Conservation (phyloP, 352 stramenopile genomes). For the Phytophthora brassicae region DNA sequence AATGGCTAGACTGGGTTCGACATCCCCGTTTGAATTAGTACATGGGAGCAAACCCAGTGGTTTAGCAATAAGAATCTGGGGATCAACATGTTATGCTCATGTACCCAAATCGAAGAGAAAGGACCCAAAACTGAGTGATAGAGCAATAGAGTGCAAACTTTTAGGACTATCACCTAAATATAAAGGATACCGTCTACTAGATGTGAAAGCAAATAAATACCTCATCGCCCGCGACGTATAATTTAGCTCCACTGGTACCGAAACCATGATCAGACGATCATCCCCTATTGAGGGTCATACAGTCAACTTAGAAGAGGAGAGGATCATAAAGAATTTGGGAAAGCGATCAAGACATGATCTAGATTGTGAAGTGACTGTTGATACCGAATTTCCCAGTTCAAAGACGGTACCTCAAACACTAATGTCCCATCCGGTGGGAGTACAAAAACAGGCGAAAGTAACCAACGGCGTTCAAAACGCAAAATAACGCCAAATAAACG, state of each 20-base stretch:
- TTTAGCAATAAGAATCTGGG: background rate
- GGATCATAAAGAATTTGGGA: background rate
- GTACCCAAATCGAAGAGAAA: slow-evolving; percentile 1
- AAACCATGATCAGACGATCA: background rate
- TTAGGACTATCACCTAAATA: background rate
- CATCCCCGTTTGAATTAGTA: slow-evolving; percentile 2
- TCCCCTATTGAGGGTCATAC: background rate
- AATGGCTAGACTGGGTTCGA: slow-evolving; percentile 5
- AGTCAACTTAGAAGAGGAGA: background rate
- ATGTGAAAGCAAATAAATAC: slow-evolving; percentile 11
- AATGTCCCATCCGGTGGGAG: background rate
- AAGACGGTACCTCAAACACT: too few relatives aligned
- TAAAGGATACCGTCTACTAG: slow-evolving; percentile 2
- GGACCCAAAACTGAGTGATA: background rate
- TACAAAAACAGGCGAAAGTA: background rate
- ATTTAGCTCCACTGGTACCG: slow-evolving; percentile 1
- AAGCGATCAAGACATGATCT: background rate
- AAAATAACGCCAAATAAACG: background rate
- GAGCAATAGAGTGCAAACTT: slow-evolving; percentile 1
- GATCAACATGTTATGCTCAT: background rate
- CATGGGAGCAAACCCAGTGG: background rate
- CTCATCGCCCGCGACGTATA: slow-evolving; percentile 1
- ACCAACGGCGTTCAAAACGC: background rate
- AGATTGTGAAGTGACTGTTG: background rate
- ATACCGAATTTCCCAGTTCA: too few relatives aligned